Conservation (phyloP, 192 early-diverging fungal genomes). For the Coemansia sp. region DNA sequence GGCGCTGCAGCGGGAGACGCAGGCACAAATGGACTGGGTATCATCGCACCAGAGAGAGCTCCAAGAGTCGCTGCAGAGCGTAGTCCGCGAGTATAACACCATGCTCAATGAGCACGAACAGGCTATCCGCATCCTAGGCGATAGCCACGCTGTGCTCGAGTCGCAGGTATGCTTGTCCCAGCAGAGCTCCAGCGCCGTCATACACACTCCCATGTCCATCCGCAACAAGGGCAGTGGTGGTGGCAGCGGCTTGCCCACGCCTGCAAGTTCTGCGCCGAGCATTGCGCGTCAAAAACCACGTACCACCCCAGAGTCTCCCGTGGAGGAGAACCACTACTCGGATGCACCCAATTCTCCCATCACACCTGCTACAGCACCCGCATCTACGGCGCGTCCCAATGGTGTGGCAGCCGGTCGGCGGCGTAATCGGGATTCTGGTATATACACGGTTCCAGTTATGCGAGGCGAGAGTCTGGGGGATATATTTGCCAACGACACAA, state of each 20-base stretch:
- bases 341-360: too few species aligned
- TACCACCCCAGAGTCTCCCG: neutral
- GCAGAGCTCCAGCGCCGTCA: neutral
- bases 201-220: neutral
- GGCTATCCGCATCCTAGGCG: conserved; percentile 25
- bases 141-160: conserved; percentile 30
- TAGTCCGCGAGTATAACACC: conserved; percentile 25
- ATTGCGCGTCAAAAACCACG: neutral
- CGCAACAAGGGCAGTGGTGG: neutral
- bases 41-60: conserved; percentile 6
- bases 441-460: neutral
- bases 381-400: neutral
- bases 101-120: conserved; percentile 53
- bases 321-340: neutral
- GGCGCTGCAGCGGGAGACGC: conserved; percentile 8
- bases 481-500: conserved; percentile 35
- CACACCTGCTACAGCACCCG: neutral
- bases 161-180: conserved; percentile 2
- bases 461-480: conserved; percentile 31
- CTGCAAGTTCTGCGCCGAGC: neutral
- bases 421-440: conserved; percentile 3
- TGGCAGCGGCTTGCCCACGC: neutral
- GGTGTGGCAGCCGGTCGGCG: neutral
- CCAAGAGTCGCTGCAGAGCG: conserved; percentile 15
- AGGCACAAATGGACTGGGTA: conserved; percentile 11